Percentiles rank a stretch among this genome's conserved stretches.
These are phyloP conservation scores for Yamagishiella unicocca DNA, from an alignment of 139 green algal genomes.

Conservation along the genomic window DNA sequence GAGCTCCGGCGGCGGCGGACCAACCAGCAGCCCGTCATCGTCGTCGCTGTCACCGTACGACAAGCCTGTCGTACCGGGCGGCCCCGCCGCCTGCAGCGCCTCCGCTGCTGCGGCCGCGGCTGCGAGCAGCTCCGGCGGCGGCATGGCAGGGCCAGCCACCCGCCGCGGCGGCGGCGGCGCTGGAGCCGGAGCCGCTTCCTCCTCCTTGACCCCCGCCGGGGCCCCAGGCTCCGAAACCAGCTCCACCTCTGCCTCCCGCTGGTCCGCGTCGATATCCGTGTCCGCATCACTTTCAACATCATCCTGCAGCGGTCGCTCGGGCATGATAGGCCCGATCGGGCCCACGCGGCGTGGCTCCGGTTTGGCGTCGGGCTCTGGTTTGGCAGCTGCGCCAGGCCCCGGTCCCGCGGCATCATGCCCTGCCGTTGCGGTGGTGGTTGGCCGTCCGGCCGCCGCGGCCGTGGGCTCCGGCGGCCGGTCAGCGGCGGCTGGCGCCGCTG, in stretches of 20 bases:
- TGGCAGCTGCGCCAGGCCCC: background rate
- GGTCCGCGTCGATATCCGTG: background rate
- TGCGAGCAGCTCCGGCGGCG: conserved; percentile 67
- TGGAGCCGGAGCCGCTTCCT: background rate
- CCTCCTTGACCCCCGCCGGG: background rate
- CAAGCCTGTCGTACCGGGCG: too few relatives aligned
- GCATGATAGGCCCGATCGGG: background rate
- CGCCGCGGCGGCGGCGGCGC: background rate
- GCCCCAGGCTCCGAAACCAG: background rate
- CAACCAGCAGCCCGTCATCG: conserved; percentile 66
- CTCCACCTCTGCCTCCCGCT: background rate
- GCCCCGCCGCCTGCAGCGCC: conserved; percentile 19
- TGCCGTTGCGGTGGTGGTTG: background rate
- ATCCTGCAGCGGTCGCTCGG: background rate
- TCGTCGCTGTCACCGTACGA: conserved; percentile 52
- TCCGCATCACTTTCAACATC: too few relatives aligned
- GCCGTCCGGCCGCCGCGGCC: background rate
- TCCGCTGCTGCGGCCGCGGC: conserved; percentile 61
- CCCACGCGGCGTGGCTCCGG: background rate
- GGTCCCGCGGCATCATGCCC: background rate
- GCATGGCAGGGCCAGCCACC: conserved; percentile 57
- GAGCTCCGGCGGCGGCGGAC: conserved; percentile 80
- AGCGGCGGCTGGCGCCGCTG: background rate
- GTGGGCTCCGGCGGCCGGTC: background rate
- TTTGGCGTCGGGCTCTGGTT: background rate